A percentile compares a stretch with the other conserved stretches of the same genome.
Evolutionary conservation across 2,329 filamentous ascomycete species (phyloP).

Genomic region (Fusarium pseudograminearum): DNA sequence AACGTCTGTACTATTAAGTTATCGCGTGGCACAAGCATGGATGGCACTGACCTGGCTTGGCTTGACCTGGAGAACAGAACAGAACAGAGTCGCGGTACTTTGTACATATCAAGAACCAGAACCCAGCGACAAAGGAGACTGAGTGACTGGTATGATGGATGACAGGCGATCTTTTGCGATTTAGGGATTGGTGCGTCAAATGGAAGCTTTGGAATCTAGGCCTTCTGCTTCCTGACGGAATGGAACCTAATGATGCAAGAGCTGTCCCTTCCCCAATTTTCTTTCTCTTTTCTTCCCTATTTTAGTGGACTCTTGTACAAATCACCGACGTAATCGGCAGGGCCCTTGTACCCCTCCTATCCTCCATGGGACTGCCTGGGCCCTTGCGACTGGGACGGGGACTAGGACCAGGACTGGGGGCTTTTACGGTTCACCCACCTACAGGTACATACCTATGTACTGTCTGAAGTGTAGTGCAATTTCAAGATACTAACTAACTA

Average conservation of each 20-base stretch:
- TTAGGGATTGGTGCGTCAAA: slow-evolving; percentile 31
- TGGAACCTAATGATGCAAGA: slow-evolving; percentile 46
- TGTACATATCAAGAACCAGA: not conserved
- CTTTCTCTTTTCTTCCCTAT: slow-evolving; percentile 23
- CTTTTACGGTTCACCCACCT: not conserved
- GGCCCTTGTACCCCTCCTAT: slow-evolving; percentile 5
- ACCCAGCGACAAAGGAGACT: not conserved
- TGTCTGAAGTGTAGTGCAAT: slow-evolving; percentile 1
- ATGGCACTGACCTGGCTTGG: slow-evolving; percentile 41
- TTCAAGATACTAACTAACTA: slow-evolving; percentile 5
- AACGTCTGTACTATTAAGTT: slow-evolving; percentile 17
- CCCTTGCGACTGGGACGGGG: slow-evolving; percentile 12
- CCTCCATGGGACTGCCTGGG: slow-evolving; percentile 18
- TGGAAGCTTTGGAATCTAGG: slow-evolving; percentile 42
- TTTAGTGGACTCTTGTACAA: slow-evolving; percentile 33
- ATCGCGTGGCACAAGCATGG: slow-evolving; percentile 42
- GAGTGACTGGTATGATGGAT: not conserved
- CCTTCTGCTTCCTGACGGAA: slow-evolving; percentile 32
- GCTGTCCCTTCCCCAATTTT: slow-evolving; percentile 28
- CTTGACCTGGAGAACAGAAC: not conserved
- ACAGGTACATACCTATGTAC: not conserved
- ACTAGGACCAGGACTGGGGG: not conserved
- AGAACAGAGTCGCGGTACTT: not conserved
- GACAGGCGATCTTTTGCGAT: slow-evolving; percentile 33
- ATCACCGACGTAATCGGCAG: slow-evolving; percentile 43